Evolutionary conservation across 768 basidiomycete species (phyloP).

Genomic region (Leccinum barrowsii): DNA sequence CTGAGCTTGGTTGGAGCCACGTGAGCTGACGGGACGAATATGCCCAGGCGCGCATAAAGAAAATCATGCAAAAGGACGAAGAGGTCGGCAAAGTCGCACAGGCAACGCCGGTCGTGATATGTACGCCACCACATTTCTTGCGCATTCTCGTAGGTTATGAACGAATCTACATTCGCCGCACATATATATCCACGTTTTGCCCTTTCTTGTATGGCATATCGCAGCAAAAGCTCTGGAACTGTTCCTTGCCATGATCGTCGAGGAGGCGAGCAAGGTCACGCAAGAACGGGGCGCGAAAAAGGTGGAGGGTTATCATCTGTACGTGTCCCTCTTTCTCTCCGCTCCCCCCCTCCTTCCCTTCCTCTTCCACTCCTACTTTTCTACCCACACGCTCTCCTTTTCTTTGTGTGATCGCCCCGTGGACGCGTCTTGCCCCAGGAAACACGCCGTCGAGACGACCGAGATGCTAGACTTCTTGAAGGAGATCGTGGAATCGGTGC

Average conservation of each 20-base stretch:
- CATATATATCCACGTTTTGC: not conserved
- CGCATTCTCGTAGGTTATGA: conserved; percentile 13
- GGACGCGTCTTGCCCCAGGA: conserved; percentile 45
- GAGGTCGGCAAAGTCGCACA: conserved; percentile 98
- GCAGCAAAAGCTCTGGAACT: conserved; percentile 94
- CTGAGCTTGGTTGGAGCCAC: not conserved
- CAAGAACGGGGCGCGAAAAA: conserved; percentile 76
- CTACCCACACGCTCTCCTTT: not conserved
- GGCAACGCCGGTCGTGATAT: conserved; percentile 94
- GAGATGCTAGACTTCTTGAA: conserved; percentile 93
- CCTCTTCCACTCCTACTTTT: not conserved
- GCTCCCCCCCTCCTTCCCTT: not conserved
- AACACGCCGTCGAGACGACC: conserved; percentile 85
- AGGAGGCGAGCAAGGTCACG: conserved; percentile 80
- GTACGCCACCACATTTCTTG: conserved; percentile 48
- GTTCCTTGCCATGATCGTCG: conserved; percentile 81
- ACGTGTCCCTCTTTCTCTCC: conserved; percentile 33
- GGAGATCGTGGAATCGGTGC: conserved; percentile 82
- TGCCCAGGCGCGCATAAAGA: conserved; percentile 90
- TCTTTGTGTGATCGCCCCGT: not conserved
- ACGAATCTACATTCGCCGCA: not conserved
- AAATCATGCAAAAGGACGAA: conserved; percentile 99
- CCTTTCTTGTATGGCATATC: not conserved
- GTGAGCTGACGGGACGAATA: conserved; percentile 8
- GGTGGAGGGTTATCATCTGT: conserved; percentile 93